phyloP scores from a whole-genome alignment of 1,139 yeast genomes.

The Meyerozyma elateridarum region DNA sequence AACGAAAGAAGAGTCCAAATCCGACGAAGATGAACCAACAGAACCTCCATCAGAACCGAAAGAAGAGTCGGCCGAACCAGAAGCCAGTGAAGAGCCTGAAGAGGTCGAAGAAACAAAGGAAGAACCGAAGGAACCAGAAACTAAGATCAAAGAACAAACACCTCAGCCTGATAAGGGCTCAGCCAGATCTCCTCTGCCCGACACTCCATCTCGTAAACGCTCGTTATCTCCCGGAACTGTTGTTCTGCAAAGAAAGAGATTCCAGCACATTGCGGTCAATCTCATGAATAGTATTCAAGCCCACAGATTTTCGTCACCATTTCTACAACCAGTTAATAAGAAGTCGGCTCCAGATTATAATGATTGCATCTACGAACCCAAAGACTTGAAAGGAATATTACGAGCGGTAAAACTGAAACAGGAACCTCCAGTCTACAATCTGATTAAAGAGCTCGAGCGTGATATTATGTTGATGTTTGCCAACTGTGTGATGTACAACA shows the following conservation, averaged over 20 bases:
- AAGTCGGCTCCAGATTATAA: constrained; percentile 69
- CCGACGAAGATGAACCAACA: no score
- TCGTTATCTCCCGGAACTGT: constrained; percentile 25
- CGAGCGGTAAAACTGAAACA: constrained; percentile 46
- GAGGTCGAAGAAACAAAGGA: background rate
- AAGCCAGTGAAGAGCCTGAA: constrained; percentile 15
- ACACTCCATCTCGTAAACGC: constrained; percentile 16
- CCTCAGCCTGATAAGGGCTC: no score
- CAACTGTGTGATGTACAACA: constrained; percentile 78
- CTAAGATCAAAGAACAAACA: background rate
- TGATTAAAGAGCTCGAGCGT: constrained; percentile 59
- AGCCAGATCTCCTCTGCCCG: constrained; percentile 7
- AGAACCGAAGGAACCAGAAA: background rate
- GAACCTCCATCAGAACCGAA: no score
- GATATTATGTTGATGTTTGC: constrained; percentile 77
- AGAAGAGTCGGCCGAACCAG: constrained; percentile 10
- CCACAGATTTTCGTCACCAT: constrained; percentile 71
- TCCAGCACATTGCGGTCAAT: constrained; percentile 53
- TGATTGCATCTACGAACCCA: constrained; percentile 57
- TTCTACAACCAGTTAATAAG: constrained; percentile 62
- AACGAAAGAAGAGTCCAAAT: no score
- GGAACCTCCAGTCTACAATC: constrained; percentile 42
- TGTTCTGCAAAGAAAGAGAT: constrained; percentile 38
- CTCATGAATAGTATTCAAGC: constrained; percentile 62
- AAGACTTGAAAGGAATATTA: constrained; percentile 61